These are phyloP conservation scores for Apiospora kogelbergensis DNA, from an alignment of 2,329 filamentous ascomycete genomes.

Conservation along the genomic window DNA sequence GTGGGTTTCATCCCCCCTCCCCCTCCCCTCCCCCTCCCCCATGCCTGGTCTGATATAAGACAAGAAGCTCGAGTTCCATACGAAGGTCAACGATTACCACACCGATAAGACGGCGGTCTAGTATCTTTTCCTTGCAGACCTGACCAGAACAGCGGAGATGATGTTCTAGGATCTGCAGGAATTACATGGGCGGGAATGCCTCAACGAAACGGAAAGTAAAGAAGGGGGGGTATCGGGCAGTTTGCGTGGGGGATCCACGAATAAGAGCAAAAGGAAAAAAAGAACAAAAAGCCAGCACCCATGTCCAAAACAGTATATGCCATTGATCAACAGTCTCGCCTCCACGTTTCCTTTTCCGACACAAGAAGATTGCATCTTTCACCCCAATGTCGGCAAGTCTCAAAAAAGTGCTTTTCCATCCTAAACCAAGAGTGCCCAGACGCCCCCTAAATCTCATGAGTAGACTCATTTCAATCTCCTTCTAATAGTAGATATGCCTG, in stretches of 20 bases:
- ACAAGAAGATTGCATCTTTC: background rate
- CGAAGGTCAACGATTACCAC: background rate
- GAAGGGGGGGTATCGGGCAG: background rate
- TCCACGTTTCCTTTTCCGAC: background rate
- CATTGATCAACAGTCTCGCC: background rate
- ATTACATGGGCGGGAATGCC: background rate
- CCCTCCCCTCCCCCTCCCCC: too few species aligned
- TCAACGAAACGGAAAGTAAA: background rate
- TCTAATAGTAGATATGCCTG: background rate
- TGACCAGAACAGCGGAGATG: background rate
- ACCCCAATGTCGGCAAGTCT: background rate
- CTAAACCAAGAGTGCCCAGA: background rate
- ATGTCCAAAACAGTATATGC: background rate
- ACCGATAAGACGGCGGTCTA: background rate
- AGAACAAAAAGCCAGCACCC: background rate
- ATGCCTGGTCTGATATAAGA: background rate
- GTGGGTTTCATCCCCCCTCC: background rate
- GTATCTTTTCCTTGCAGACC: background rate
- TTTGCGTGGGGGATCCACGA: conserved; percentile 6
- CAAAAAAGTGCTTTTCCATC: conserved; percentile 2
- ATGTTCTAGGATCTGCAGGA: background rate
- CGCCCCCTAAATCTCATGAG: background rate
- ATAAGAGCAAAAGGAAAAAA: background rate
- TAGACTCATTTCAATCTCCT: background rate
- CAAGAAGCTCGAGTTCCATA: background rate